Conservation (phyloP, 2,329 filamentous ascomycete genomes). For the Balansia obtecta region DNA sequence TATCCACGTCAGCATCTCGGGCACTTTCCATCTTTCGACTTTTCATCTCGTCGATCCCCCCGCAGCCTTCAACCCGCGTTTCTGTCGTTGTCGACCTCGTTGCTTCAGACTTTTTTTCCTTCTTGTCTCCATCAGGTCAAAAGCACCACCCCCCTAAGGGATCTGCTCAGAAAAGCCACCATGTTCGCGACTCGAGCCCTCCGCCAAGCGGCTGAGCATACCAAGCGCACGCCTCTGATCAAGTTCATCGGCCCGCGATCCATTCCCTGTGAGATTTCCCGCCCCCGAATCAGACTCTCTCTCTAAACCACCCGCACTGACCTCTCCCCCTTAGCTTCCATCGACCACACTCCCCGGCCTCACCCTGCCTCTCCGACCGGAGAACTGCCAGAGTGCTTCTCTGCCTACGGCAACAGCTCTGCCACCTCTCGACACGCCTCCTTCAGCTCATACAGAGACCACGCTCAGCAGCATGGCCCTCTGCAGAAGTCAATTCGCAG, state of each 20-base stretch:
- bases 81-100: not conserved
- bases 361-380: slow-evolving; percentile 60
- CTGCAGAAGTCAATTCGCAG: slow-evolving; percentile 45
- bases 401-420: slow-evolving; percentile 19
- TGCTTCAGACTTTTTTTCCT: not conserved
- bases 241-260: slow-evolving; percentile 48
- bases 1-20: not conserved
- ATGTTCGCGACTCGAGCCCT: slow-evolving; percentile 47
- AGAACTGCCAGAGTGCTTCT: slow-evolving; percentile 45
- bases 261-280: slow-evolving; percentile 34
- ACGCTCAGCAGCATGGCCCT: slow-evolving; percentile 67
- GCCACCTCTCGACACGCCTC: slow-evolving; percentile 36
- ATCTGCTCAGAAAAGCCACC: slow-evolving; percentile 1
- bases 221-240: slow-evolving; percentile 49
- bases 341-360: slow-evolving; percentile 62
- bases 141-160: too few relatives aligned
- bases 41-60: not conserved
- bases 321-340: slow-evolving; percentile 35
- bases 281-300: too few relatives aligned
- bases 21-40: not conserved
- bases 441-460: slow-evolving; percentile 67
- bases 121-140: too few relatives aligned
- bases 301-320: slow-evolving; percentile 9
- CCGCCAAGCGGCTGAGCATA: slow-evolving; percentile 45
- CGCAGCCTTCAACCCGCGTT: not conserved